phyloP scores from a whole-genome alignment of 1,284 basidiomycete genomes.

The Ustilago crameri region DNA sequence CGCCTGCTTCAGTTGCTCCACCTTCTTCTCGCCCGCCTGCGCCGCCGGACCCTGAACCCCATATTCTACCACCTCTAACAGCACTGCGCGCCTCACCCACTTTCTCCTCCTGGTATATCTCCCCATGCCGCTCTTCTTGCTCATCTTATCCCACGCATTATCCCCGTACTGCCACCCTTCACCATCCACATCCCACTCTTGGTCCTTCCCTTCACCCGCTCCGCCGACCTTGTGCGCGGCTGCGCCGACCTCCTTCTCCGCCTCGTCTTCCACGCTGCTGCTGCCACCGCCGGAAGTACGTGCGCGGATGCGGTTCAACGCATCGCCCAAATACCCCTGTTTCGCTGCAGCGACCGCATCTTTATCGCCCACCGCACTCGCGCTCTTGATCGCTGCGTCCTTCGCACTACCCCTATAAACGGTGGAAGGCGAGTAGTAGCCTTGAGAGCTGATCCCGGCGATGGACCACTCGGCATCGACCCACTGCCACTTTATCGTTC shows the following conservation, averaged over 20 bases:
- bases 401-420: constrained; percentile 38
- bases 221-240: constrained; percentile 18
- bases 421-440: constrained; percentile 21
- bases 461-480: constrained; percentile 70
- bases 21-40: not conserved
- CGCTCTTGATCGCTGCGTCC: constrained; percentile 37
- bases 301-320: constrained; percentile 39
- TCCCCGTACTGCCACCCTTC: constrained; percentile 95
- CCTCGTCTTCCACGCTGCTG: constrained; percentile 5
- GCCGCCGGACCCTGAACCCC: constrained; percentile 31
- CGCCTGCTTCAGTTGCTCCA: constrained; percentile 1
- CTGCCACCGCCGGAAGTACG: constrained; percentile 1
- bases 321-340: constrained; percentile 48
- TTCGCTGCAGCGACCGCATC: constrained; percentile 35
- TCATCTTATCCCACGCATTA: constrained; percentile 91
- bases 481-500: constrained; percentile 69
- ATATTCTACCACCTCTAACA: constrained; percentile 66
- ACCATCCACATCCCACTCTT: constrained; percentile 74
- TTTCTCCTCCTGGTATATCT: constrained; percentile 71
- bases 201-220: constrained; percentile 3
- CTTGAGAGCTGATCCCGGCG: constrained; percentile 51
- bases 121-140: constrained; percentile 82
- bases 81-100: constrained; percentile 69
- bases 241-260: constrained; percentile 28
- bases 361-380: constrained; percentile 26